A percentile compares a stretch with the other conserved stretches of the same genome.
phyloP scores from a whole-genome alignment of 176 grass and related monocot species.

The Lolium rigidum region DNA sequence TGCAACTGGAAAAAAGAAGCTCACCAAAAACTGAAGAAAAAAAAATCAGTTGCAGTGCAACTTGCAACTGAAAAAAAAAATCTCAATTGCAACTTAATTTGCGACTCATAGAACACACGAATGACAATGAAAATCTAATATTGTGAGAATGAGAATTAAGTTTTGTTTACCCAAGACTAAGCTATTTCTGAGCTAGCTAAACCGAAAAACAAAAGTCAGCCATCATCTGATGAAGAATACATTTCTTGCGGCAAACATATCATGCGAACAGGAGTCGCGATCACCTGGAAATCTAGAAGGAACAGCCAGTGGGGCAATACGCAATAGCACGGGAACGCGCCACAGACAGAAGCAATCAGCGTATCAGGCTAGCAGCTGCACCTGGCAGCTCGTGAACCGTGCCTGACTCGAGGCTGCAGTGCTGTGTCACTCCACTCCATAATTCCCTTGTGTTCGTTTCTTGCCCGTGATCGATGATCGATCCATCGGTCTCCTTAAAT shows the following conservation, averaged over 20 bases:
- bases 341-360: conserved; percentile 7
- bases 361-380: not conserved
- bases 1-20: too few species aligned
- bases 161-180: too few species aligned
- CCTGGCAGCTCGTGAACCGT: conserved; percentile 47
- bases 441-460: conserved; percentile 30
- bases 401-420: not conserved
- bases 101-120: too few species aligned
- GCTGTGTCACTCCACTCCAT: conserved; percentile 20
- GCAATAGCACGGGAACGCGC: conserved; percentile 28
- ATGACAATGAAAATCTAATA: too few species aligned
- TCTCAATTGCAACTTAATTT: too few species aligned
- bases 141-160: too few species aligned
- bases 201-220: too few species aligned
- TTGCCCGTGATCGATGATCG: conserved; percentile 21
- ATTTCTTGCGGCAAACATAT: not conserved
- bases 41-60: too few species aligned
- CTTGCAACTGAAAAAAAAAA: too few species aligned
- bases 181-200: too few species aligned
- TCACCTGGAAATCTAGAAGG: not conserved
- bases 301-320: not conserved
- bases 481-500: conserved; percentile 53
- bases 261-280: not conserved
- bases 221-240: too few species aligned
- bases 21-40: too few species aligned